Evolutionary conservation across 345 rosid genomes (phyloP).

Genomic region (Eucalyptus viminalis): DNA sequence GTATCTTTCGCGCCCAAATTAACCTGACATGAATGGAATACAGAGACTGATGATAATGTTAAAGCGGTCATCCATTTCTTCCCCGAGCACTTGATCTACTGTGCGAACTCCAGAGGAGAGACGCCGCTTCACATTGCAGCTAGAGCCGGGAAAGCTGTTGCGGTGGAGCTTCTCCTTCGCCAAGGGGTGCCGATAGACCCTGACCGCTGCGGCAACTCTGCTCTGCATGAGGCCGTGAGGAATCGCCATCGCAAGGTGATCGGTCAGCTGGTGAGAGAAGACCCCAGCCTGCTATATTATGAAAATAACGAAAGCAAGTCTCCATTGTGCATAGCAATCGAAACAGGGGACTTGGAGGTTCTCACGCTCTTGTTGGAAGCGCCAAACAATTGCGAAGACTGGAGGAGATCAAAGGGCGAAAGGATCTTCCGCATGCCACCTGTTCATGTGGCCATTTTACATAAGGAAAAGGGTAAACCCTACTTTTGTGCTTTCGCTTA

Average conservation of each 20-base stretch:
- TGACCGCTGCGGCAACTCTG: background rate
- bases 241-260: too few relatives aligned
- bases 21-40: background rate
- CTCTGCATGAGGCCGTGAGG: background rate
- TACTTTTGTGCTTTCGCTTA: background rate
- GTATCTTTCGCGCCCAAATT: too few relatives aligned
- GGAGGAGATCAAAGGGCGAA: background rate
- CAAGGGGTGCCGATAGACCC: background rate
- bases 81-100: background rate
- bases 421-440: background rate
- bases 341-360: background rate
- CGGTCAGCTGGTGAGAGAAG: background rate
- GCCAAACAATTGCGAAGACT: background rate
- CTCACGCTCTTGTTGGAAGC: background rate
- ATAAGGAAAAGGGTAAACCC: rapidly evolving
- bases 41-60: background rate
- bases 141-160: background rate
- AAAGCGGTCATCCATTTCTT: background rate
- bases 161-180: background rate
- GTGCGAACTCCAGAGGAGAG: background rate
- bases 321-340: background rate
- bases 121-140: background rate
- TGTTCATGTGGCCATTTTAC: background rate
- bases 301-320: background rate
- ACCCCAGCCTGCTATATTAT: background rate